Conservation (phyloP, 2,329 filamentous ascomycete genomes). For the Fusarium sp. region DNA sequence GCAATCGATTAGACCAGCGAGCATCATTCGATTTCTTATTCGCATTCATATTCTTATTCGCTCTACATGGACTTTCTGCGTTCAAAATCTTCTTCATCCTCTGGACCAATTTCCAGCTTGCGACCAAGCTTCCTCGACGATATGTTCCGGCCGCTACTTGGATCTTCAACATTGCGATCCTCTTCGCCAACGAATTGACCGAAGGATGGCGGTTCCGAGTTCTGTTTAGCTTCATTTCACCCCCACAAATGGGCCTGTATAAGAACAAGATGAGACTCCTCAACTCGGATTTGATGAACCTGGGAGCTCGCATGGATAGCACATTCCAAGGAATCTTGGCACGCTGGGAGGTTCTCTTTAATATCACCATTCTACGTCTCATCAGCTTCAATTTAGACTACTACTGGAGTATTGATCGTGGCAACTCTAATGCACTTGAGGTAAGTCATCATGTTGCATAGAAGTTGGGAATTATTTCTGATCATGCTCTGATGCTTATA, state of each 20-base stretch:
- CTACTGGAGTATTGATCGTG: constrained; percentile 84
- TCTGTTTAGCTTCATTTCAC: constrained; percentile 65
- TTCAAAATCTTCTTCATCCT: constrained; percentile 86
- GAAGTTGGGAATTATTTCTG: constrained; percentile 5
- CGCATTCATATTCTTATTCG: constrained; percentile 79
- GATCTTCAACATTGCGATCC: constrained; percentile 84
- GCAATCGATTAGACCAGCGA: constrained; percentile 73
- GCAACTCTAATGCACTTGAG: constrained; percentile 77
- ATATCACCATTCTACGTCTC: constrained; percentile 89
- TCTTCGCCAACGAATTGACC: constrained; percentile 91
- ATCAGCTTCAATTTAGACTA: constrained; percentile 98
- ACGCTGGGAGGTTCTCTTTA: constrained; percentile 98
- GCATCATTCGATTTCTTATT: constrained; percentile 86
- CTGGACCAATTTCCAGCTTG: constrained; percentile 82
- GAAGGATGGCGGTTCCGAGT: constrained; percentile 78
- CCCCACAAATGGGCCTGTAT: constrained; percentile 48
- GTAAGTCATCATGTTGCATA: constrained; percentile 63
- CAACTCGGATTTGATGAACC: constrained; percentile 61
- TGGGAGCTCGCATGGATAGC: constrained; percentile 79
- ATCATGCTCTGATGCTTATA: constrained; percentile 73
- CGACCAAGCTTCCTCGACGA: constrained; percentile 74
- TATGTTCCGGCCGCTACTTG: constrained; percentile 83
- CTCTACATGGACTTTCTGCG: constrained; percentile 85
- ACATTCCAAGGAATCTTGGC: constrained; percentile 81
- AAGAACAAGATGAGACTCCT: constrained; percentile 36